phyloP scores from a whole-genome alignment of 345 rosid genomes.

The Zanthoxylum bungeanum region DNA sequence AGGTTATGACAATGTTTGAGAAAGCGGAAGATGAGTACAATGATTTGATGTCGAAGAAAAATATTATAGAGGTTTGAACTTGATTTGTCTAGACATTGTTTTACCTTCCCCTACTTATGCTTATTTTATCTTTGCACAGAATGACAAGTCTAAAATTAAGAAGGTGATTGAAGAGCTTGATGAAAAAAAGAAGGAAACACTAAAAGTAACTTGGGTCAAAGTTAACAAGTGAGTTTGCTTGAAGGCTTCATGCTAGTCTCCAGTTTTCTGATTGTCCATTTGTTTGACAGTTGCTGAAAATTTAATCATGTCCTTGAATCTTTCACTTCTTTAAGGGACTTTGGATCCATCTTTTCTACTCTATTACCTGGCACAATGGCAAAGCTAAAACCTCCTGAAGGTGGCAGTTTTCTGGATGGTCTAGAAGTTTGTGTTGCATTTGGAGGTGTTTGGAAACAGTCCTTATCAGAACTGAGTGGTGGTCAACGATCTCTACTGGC shows the following conservation, averaged over 20 bases:
- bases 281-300: background rate
- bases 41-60: slow-evolving; percentile 80
- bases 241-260: background rate
- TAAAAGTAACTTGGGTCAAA: slow-evolving; percentile 92
- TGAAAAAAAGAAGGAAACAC: slow-evolving; percentile 94
- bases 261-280: slow-evolving; percentile 3
- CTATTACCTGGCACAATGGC: slow-evolving; percentile 90
- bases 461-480: slow-evolving; percentile 89
- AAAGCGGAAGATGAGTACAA: slow-evolving; percentile 97
- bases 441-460: slow-evolving; percentile 95
- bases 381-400: slow-evolving; percentile 89
- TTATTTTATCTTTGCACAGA: slow-evolving; percentile 34
- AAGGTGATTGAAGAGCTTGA: slow-evolving; percentile 97
- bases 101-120: slow-evolving; percentile 12
- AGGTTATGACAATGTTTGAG: slow-evolving; percentile 98
- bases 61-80: slow-evolving; percentile 73
- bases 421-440: slow-evolving; percentile 96
- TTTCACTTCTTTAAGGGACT: slow-evolving; percentile 56
- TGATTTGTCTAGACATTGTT: slow-evolving; percentile 8
- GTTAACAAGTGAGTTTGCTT: slow-evolving; percentile 64
- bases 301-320: background rate
- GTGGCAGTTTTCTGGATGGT: slow-evolving; percentile 84
- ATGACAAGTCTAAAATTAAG: slow-evolving; percentile 84
- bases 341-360: slow-evolving; percentile 92
- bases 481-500: slow-evolving; percentile 96